phyloP scores from a whole-genome alignment of 768 basidiomycete species.

The Rhodotorula sphaerocarpa region DNA sequence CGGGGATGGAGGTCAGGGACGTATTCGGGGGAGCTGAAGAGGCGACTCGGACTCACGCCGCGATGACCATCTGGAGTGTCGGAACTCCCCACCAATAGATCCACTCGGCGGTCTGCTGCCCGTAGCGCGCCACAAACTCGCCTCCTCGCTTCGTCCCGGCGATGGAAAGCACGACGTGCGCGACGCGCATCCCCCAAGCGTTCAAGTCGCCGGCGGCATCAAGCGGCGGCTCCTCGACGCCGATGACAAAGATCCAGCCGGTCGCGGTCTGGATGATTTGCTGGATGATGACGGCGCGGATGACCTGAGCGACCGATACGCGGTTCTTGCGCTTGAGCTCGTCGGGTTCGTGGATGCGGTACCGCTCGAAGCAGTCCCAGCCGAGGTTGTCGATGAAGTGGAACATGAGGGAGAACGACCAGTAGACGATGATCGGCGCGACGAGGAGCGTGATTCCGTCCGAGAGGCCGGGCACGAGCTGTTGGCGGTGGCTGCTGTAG shows the following conservation, averaged over 20 bases:
- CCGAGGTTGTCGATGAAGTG: conserved; percentile 65
- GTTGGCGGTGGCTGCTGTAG: conserved; percentile 44
- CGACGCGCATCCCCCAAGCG: conserved; percentile 40
- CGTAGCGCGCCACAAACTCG: conserved; percentile 45
- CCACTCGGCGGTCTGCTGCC: conserved; percentile 51
- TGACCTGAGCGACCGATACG: conserved; percentile 62
- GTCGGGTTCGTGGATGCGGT: conserved; percentile 76
- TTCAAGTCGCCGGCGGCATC: conserved; percentile 25
- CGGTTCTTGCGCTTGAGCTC: conserved; percentile 70
- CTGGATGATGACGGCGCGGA: conserved; percentile 74
- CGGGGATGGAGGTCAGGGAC: background rate
- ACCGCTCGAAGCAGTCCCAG: conserved; percentile 64
- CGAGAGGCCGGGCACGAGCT: conserved; percentile 52
- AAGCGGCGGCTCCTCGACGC: conserved; percentile 47
- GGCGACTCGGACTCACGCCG: conserved; percentile 74
- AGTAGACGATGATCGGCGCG: conserved; percentile 73
- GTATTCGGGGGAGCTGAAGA: background rate
- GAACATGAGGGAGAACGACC: conserved; percentile 71
- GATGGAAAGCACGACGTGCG: conserved; percentile 44
- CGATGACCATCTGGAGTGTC: conserved; percentile 58
- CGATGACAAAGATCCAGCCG: conserved; percentile 54
- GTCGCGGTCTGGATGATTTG: conserved; percentile 73
- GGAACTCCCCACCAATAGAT: conserved; percentile 94
- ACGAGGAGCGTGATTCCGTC: conserved; percentile 66
- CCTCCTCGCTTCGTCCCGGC: conserved; percentile 48